Conservation (phyloP, 305 asterid genomes). For the Solanum hybrid region DNA sequence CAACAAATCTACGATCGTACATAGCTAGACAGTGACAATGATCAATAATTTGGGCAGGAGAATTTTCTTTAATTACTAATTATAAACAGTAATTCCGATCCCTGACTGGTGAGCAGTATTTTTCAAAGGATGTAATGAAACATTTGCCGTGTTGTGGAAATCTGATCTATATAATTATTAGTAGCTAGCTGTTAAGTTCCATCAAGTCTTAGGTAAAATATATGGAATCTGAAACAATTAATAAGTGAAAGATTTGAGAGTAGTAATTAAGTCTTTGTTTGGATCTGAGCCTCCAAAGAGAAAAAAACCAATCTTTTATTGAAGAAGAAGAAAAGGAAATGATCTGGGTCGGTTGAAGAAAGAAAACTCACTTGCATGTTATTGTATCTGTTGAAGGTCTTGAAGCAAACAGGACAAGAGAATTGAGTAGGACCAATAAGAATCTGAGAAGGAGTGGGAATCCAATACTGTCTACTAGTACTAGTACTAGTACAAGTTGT, state of each 20-base stretch:
- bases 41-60: not conserved
- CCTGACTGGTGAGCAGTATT: not conserved
- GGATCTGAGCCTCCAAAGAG: not conserved
- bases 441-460: conserved; percentile 95
- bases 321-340: not conserved
- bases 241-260: not conserved
- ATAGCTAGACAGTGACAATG: not conserved
- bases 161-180: not conserved
- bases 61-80: not conserved
- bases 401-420: conserved; percentile 85
- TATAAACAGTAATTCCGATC: not conserved
- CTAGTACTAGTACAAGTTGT: conserved; percentile 11
- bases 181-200: not conserved
- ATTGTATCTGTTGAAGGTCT: conserved; percentile 90
- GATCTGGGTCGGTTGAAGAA: not conserved
- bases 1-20: not conserved
- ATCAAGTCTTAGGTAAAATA: not conserved
- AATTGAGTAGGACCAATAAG: conserved; percentile 93
- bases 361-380: conserved; percentile 77
- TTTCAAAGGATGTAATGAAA: not conserved
- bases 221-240: not conserved
- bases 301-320: not conserved
- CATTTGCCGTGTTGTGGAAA: not conserved
- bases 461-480: conserved; percentile 70
- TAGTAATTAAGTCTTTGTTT: not conserved